A percentile compares a stretch with the other conserved stretches of the same genome.
Evolutionary conservation across 2,329 filamentous ascomycete species (phyloP).

Genomic region (Drechmeria coniospora): DNA sequence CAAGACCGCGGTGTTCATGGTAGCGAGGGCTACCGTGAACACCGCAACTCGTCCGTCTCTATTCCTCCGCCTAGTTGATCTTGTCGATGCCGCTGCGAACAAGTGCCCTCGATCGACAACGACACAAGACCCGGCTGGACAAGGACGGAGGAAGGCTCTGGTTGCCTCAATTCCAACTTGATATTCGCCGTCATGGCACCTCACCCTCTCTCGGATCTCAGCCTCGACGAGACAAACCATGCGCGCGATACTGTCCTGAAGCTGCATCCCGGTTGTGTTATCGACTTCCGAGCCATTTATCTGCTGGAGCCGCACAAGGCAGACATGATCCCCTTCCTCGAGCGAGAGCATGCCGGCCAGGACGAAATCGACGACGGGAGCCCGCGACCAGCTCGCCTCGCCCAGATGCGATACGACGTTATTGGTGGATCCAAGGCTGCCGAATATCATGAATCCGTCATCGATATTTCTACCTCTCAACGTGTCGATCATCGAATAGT

Average conservation of each 20-base stretch:
- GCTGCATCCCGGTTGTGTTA: slow-evolving; percentile 11
- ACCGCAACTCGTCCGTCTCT: too few species aligned
- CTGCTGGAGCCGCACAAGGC: slow-evolving; percentile 34
- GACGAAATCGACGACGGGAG: slow-evolving; percentile 11
- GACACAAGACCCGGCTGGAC: too few species aligned
- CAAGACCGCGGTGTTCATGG: too few species aligned
- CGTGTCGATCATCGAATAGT: slow-evolving; percentile 13
- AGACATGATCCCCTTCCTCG: slow-evolving; percentile 28
- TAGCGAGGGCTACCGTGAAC: too few species aligned
- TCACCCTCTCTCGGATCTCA: slow-evolving; percentile 17
- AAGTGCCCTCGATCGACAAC: too few species aligned
- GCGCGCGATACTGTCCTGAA: slow-evolving; percentile 18
- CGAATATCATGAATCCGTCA: slow-evolving; percentile 19
- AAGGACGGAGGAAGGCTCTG: too few species aligned
- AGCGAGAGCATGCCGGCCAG: slow-evolving; percentile 22
- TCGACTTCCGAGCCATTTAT: slow-evolving; percentile 34
- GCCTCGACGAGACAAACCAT: slow-evolving; percentile 14
- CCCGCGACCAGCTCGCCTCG: slow-evolving; percentile 19
- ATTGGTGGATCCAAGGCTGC: slow-evolving; percentile 11
- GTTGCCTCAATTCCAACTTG: too few species aligned
- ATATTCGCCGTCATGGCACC: too few species aligned
- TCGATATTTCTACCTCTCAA: slow-evolving; percentile 14
- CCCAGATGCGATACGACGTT: slow-evolving; percentile 25
- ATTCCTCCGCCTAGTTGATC: too few species aligned
- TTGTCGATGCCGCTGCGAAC: too few species aligned